Evolutionary conservation across 2,329 filamentous ascomycete genomes (phyloP).

Genomic region (Alternaria hordeiaustralica): DNA sequence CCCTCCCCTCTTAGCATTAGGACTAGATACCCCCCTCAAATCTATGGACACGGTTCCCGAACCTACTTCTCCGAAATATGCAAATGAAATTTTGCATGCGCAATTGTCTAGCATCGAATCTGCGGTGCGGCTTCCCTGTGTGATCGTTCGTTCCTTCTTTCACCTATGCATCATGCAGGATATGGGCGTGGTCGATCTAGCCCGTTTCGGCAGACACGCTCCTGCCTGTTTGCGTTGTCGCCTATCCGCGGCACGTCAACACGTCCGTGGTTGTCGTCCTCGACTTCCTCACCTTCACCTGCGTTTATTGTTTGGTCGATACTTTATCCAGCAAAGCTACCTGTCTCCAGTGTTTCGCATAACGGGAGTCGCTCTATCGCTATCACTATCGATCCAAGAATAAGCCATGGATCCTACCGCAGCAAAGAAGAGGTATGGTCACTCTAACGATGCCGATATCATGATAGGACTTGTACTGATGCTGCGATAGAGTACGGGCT

Average conservation of each 20-base stretch:
- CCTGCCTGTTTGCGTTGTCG: neutral
- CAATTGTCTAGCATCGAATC: too few relatives aligned
- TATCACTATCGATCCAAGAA: neutral
- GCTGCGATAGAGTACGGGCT: neutral
- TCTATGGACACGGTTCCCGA: neutral
- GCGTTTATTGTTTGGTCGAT: neutral
- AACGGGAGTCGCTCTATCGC: neutral
- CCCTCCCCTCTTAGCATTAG: slow-evolving; percentile 15
- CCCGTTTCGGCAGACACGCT: neutral
- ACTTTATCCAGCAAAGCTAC: neutral
- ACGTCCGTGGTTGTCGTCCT: neutral
- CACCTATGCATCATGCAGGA: neutral
- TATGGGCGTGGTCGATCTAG: neutral
- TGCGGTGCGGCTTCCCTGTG: neutral
- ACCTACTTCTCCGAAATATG: neutral
- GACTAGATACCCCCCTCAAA: slow-evolving; percentile 28
- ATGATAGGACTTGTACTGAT: neutral
- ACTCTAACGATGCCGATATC: neutral
- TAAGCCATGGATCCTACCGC: neutral
- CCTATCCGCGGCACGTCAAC: neutral
- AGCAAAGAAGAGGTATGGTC: neutral
- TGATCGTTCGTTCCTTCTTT: neutral
- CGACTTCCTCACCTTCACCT: neutral
- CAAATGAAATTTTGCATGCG: too few relatives aligned
- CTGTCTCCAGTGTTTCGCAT: neutral